Conservation (phyloP, 805 yeast species). For the Kregervanrija pseudodelftensis region DNA sequence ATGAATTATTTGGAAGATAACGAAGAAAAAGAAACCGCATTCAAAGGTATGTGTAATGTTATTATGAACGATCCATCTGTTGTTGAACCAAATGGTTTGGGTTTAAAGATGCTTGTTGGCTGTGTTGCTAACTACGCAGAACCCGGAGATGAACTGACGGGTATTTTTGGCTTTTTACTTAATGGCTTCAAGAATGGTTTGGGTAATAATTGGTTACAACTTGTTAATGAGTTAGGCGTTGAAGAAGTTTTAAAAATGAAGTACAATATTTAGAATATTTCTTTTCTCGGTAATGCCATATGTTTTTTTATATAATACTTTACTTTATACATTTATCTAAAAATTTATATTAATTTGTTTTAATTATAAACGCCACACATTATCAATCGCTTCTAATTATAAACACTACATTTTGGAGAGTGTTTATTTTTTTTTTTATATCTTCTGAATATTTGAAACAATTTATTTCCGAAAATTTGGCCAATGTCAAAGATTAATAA, state of each 20-base stretch:
- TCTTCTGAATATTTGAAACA: too few species aligned
- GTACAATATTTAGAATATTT: slow-evolving; percentile 19
- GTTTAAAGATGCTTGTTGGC: slow-evolving; percentile 47
- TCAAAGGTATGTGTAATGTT: slow-evolving; percentile 72
- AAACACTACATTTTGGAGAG: too few species aligned
- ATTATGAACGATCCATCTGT: slow-evolving; percentile 64
- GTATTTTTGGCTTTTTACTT: slow-evolving; percentile 38
- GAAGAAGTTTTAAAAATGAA: slow-evolving; percentile 20
- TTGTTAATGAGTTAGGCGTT: slow-evolving; percentile 3
- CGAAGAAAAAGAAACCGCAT: slow-evolving; percentile 83
- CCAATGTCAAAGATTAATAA: too few species aligned
- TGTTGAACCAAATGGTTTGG: slow-evolving; percentile 34
- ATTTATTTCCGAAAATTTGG: too few species aligned
- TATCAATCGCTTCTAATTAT: too few species aligned
- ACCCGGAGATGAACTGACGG: slow-evolving; percentile 41
- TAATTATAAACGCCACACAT: too few species aligned
- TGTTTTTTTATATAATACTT: background rate
- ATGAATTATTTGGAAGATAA: slow-evolving; percentile 66
- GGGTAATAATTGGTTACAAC: slow-evolving; percentile 30
- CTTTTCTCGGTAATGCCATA: too few species aligned
- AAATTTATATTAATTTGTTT: too few species aligned
- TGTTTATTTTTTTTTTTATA: too few species aligned
- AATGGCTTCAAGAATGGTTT: slow-evolving; percentile 39
- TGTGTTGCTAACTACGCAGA: slow-evolving; percentile 50
- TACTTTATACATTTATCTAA: background rate